phyloP scores from a whole-genome alignment of 768 basidiomycete genomes.

The Sarcodon aspratus region DNA sequence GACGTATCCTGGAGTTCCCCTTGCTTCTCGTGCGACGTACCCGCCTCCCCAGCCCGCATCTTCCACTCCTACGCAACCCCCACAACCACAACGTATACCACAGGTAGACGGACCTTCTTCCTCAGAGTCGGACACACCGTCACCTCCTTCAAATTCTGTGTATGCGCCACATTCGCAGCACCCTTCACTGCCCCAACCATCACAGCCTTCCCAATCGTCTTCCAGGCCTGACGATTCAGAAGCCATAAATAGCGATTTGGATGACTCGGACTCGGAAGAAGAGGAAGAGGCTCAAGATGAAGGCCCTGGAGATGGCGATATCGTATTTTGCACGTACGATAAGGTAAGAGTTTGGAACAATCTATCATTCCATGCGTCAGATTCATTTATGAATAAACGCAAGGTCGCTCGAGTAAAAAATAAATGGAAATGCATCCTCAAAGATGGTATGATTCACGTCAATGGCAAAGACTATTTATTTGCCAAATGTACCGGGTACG shows the following conservation, averaged over 20 bases:
- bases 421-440: conserved; percentile 98
- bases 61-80: conserved; percentile 1
- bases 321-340: conserved; percentile 97
- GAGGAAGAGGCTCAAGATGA: conserved; percentile 80
- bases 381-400: neutral
- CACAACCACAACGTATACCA: conserved; percentile 35
- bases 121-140: conserved; percentile 60
- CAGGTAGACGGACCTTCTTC: conserved; percentile 71
- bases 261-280: conserved; percentile 85
- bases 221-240: conserved; percentile 48
- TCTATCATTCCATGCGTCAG: conserved; percentile 2
- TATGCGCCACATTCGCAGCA: conserved; percentile 66
- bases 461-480: conserved; percentile 98
- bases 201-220: conserved; percentile 23
- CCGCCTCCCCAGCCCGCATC: conserved; percentile 3
- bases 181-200: conserved; percentile 63
- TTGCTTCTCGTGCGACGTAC: conserved; percentile 11
- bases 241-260: conserved; percentile 92
- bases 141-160: conserved; percentile 46
- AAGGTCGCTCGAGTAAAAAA: conserved; percentile 99
- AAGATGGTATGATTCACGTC: conserved; percentile 95
- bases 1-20: conserved; percentile 29
- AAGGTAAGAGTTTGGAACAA: conserved; percentile 45
- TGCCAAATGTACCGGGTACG: conserved; percentile 88
- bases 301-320: conserved; percentile 62